phyloP scores from a whole-genome alignment of 257 asterid species.

The Nicotiana tabacum region DNA sequence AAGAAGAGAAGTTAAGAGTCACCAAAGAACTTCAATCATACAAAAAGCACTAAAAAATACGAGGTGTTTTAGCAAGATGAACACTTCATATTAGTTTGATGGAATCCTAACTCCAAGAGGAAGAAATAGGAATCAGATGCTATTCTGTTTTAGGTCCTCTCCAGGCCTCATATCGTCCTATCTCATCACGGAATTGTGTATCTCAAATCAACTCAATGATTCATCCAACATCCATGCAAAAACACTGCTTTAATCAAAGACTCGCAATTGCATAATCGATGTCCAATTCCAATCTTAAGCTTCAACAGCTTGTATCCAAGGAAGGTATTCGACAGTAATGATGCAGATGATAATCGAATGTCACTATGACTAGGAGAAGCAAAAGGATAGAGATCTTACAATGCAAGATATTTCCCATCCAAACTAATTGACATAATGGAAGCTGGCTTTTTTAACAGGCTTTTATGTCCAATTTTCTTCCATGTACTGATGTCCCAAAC shows the following conservation, averaged over 20 bases:
- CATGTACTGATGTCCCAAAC: conserved; percentile 91
- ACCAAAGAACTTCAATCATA: neutral
- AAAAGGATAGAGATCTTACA: conserved; percentile 46
- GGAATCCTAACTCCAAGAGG: neutral
- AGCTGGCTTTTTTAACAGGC: conserved; percentile 66
- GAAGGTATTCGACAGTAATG: neutral
- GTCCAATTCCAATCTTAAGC: neutral
- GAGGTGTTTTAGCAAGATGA: neutral
- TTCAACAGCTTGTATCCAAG: neutral
- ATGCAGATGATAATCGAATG: neutral
- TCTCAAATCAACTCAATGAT: neutral
- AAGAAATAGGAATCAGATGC: neutral
- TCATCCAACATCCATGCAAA: neutral
- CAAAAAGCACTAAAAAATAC: neutral
- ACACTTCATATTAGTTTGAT: neutral
- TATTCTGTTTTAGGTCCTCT: neutral
- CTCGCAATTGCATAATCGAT: neutral
- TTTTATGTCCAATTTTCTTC: conserved; percentile 85
- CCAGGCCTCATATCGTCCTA: neutral
- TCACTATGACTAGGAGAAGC: neutral
- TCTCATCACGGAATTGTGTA: neutral
- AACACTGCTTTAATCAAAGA: neutral
- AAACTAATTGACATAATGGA: conserved; percentile 75
- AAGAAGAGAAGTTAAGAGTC: neutral
- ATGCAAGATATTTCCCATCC: conserved; percentile 93